Percentiles rank a stretch among this genome's conserved stretches.
phyloP scores from a whole-genome alignment of 805 yeast species.

The Ogataea paraovalis region DNA sequence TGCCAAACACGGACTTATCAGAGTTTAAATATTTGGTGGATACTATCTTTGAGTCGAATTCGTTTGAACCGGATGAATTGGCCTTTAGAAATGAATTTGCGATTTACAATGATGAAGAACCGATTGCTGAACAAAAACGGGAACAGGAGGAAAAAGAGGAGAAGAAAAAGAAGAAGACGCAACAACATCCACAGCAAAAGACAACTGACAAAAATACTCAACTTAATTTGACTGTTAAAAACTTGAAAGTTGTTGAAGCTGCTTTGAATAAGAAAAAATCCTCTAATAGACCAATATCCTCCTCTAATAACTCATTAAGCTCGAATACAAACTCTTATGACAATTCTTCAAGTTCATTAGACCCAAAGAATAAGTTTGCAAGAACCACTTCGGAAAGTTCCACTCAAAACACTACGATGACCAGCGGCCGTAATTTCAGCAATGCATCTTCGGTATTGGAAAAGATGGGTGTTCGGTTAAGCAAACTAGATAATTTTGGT shows the following conservation, averaged over 20 bases:
- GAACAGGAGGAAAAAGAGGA: neutral
- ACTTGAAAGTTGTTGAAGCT: slow-evolving; percentile 4
- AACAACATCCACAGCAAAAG: neutral
- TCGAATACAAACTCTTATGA: neutral
- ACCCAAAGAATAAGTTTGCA: slow-evolving; percentile 16
- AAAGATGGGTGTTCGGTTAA: slow-evolving; percentile 28
- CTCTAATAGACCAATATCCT: neutral
- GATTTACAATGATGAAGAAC: neutral
- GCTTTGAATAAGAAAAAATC: neutral
- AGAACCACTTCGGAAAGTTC: neutral
- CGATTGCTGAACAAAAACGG: neutral
- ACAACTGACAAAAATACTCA: slow-evolving; percentile 2
- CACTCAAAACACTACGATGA: neutral
- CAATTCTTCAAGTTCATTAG: slow-evolving; percentile 17
- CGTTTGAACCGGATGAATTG: neutral
- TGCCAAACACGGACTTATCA: slow-evolving; percentile 25
- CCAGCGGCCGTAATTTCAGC: slow-evolving; percentile 6
- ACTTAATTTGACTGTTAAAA: neutral
- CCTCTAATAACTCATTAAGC: neutral
- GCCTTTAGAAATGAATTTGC: neutral
- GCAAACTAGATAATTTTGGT: slow-evolving; percentile 19
- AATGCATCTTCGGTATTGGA: slow-evolving; percentile 23
- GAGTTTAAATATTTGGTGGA: slow-evolving; percentile 31
- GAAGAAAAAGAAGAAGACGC: neutral
- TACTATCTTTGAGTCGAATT: slow-evolving; percentile 24